Evolutionary conservation across 805 yeast species (phyloP).

Genomic region (Ogataea saltuana): DNA sequence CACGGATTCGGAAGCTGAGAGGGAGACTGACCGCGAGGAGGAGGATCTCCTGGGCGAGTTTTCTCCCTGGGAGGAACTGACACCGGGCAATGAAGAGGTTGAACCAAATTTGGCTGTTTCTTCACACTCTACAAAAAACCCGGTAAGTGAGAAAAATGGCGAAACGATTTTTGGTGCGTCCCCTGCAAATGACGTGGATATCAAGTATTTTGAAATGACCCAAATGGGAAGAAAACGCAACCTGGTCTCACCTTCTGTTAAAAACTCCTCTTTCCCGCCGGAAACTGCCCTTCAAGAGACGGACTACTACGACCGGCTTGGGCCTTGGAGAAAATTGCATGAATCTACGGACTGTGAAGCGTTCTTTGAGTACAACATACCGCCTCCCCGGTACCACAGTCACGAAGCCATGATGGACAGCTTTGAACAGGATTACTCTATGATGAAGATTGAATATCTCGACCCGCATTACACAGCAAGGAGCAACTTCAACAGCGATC

Average conservation of each 20-base stretch:
- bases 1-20: constrained; percentile 10
- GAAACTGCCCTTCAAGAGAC: not conserved
- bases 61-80: constrained; percentile 23
- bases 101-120: constrained; percentile 10
- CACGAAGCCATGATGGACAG: constrained; percentile 24
- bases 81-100: constrained; percentile 9
- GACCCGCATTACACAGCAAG: constrained; percentile 65
- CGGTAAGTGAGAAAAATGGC: not conserved
- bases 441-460: constrained; percentile 52
- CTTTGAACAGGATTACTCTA: constrained; percentile 44
- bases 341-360: constrained; percentile 8
- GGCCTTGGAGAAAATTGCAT: constrained; percentile 1
- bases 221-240: constrained; percentile 11
- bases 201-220: constrained; percentile 17
- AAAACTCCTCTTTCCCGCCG: not conserved
- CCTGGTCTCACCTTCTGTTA: not conserved
- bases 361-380: constrained; percentile 13
- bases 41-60: constrained; percentile 28
- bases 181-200: constrained; percentile 13
- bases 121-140: not conserved
- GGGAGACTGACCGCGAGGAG: constrained; percentile 25
- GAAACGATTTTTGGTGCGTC: not conserved
- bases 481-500: constrained; percentile 50
- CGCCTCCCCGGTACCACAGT: constrained; percentile 23
- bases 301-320: not conserved